Conservation (phyloP, 441 rosid species). For the Caryocar brasiliense region DNA sequence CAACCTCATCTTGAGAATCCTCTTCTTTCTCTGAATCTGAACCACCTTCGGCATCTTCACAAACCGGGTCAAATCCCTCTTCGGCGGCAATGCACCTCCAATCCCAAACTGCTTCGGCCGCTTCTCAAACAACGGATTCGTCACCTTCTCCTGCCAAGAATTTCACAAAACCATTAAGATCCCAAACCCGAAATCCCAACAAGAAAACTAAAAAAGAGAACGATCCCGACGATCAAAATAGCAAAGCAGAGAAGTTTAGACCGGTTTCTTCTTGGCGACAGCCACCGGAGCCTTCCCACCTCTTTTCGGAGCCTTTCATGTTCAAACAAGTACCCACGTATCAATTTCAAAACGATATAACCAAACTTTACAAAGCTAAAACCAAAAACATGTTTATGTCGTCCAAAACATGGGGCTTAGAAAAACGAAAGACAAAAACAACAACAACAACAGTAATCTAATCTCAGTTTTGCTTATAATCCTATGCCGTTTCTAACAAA, state of each 20-base stretch:
- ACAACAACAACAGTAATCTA: no score
- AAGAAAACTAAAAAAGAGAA: no score
- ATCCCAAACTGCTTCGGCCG: slow-evolving; percentile 83
- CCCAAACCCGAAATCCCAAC: no score
- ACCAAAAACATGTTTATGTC: not conserved
- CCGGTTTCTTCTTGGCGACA: slow-evolving; percentile 11
- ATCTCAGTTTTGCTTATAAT: no score
- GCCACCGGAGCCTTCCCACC: not conserved
- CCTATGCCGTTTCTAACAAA: no score
- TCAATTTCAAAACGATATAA: not conserved
- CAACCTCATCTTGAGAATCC: slow-evolving; percentile 78
- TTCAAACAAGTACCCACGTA: not conserved
- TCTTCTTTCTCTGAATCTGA: slow-evolving; percentile 77
- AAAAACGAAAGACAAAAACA: no score
- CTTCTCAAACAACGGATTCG: slow-evolving; percentile 78
- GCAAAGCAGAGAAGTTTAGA: not conserved
- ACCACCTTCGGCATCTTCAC: slow-evolving; percentile 81
- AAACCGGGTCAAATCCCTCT: slow-evolving; percentile 63
- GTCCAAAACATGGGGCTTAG: no score
- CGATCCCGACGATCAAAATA: no score
- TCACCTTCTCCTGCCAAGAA: slow-evolving; percentile 77
- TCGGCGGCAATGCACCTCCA: slow-evolving; percentile 81
- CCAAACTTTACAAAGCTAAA: not conserved
- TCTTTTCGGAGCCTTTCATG: slow-evolving; percentile 7
- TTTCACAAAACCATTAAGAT: no score